Evolutionary conservation across 108 stramenopile species (phyloP).

Genomic region (Skeletonema menzelii): DNA sequence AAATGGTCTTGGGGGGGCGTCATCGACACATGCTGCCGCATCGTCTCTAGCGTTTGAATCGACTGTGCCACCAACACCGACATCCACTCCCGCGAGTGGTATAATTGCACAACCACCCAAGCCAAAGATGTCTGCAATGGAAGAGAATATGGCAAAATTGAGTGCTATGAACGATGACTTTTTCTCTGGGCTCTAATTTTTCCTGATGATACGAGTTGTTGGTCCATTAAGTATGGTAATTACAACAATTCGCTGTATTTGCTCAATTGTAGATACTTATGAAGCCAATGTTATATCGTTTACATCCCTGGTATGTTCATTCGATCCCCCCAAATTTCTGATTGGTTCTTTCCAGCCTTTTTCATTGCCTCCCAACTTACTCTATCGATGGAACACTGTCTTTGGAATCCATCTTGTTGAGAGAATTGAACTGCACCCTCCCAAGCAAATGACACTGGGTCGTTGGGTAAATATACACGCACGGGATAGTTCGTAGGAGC

Average conservation of each 20-base stretch:
- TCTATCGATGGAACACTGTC: constrained; percentile 40
- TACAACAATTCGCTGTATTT: background rate
- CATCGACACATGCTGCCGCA: background rate
- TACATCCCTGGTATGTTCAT: background rate
- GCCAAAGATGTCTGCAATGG: constrained; percentile 57
- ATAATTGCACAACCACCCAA: constrained; percentile 25
- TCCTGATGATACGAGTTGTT: no score
- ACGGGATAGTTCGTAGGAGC: constrained; percentile 73
- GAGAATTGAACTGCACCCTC: constrained; percentile 51
- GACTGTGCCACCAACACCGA: constrained; percentile 31
- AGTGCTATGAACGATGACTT: constrained; percentile 85
- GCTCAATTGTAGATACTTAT: background rate
- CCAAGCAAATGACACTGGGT: constrained; percentile 73
- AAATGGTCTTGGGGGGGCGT: constrained; percentile 22
- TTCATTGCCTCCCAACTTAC: constrained; percentile 48
- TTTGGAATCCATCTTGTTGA: constrained; percentile 29
- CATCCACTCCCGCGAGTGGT: constrained; percentile 28
- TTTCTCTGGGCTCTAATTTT: constrained; percentile 70
- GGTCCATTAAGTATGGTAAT: background rate
- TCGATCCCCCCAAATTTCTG: constrained; percentile 40
- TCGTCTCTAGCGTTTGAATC: constrained; percentile 11
- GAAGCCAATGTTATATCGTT: background rate
- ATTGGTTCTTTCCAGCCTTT: constrained; percentile 45
- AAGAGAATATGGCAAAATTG: constrained; percentile 68
- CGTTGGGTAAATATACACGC: constrained; percentile 55